Evolutionary conservation across 768 basidiomycete genomes (phyloP), one percentile per base, ranked within the genome.

Genomic region (Exidia glandulosa): DNA sequence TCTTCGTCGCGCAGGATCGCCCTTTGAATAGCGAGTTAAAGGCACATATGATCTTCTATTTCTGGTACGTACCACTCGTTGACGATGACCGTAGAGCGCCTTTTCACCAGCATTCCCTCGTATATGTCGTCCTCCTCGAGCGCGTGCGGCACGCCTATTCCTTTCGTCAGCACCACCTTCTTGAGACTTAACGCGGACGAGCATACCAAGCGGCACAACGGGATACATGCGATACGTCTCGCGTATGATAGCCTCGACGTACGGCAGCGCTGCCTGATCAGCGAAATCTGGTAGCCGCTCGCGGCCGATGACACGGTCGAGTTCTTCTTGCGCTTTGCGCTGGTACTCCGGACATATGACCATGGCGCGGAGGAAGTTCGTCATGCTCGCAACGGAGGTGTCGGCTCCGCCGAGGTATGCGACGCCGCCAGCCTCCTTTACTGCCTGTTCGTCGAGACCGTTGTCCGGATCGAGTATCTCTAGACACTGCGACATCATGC

Each of bases 361-460:
- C 62, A 63, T 63, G 13, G 62, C 62, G 5, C 61, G 33, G 33
- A 63, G 30, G 58, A 63, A 63, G 14, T 31, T 31, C 16, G 36
- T 48, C 23, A 63, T 4, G 4, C 61, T 41, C 37, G 62, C 58
- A n/a, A 47, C 27, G 13, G 62, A 52, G 5, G 84, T 77, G 67
- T 98, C 95, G 0, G 95, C 87, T 34, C 98, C 75, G 62, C 41
- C 41, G 9, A 45, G 12, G 23, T 45, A 45, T 45, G 41, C 9
- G 10, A 19, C 19, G 6, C 19, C 41, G 19, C 12, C 9, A 6
- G 41, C 41, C 19, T 45, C 41, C 16, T 45, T 45, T 14, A 45
- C 19, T 6, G 41, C 41, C 19, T 45, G 41, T 23, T 45, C 41
- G 5, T 6, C 23, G 9, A 45, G 19, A 6, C 16, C 19, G 41